Evolutionary conservation across 306 rosid species (phyloP), one percentile per base, ranked within the genome.

Genomic region (Inga leiocalycina): DNA sequence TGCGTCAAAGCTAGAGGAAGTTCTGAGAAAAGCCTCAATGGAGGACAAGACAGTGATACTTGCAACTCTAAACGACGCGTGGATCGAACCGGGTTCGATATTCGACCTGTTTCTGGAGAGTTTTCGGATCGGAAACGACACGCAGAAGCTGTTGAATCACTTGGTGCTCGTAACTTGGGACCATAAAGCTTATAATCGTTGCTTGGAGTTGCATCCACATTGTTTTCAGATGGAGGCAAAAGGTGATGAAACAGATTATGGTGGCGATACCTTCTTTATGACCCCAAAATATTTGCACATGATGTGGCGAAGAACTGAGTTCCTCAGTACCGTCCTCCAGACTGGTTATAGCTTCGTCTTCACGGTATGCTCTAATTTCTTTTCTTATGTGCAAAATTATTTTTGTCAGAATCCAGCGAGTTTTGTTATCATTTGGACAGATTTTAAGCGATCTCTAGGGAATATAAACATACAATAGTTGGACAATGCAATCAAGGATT

Each of bases 231-330:
- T 92, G 27, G 81, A 85, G 22, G 89, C 89, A 0, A 46, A 67
- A 5, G 98, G 88, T n/a, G 80, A 57, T 9, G 8, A 45, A 24
- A 59, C 59, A 78, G 90, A 95, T 71, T 93, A 91, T 71, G 80
- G 92, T 0, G 35, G 8, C 10, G 97, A 95, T 59, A 98, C 98
- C 1, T 86, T 80, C 46, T 95, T 89, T 85, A 92, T 92, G 99
- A 83, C 94, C 10, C 12, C 89, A 0, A 77, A 20, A 3, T 95
- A 95, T 91, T 71, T 95, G 6, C 66, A 84, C n/a, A 95, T 95
- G 97, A 93, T 95, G 97, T 95, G 99, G 99, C 83, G 84, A 64
- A 82, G 98, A 69, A 93, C 89, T 76, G 79, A 93, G 13, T 86
- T 95, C 67, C 89, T 93, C 46, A 80, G 83, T n/a, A 11, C 82